Base-by-base conservation (phyloP, 2,329 filamentous ascomycete species). In the Sordariomycetes sp. region DNA sequence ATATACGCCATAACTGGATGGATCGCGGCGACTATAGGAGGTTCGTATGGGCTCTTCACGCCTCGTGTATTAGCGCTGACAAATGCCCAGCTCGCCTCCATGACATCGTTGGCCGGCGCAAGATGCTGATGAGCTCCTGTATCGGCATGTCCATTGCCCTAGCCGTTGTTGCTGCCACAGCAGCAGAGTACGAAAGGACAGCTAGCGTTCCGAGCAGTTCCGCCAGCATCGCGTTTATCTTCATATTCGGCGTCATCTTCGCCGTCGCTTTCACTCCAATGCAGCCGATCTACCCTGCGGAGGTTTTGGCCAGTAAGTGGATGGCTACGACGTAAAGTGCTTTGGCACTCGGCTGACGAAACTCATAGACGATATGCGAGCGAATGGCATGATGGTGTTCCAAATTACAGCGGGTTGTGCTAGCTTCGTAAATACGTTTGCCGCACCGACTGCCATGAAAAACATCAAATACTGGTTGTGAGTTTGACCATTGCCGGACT, bases 111-210 rank as follows among this genome's bases (percentile, higher is more conserved):
- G 59, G 59, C 5, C 58, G 59, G 19, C 55, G 58, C 1, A 57
- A 57, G 42, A 60, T 62, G 55, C 42, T 62, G n/a, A 51, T 62
- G 19, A 43, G 49, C 17, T 54, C 57, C n/a, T 57, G 54, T 3
- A 37, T 47, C 4, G 51, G 51, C 12, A 59, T 61, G 44, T 43
- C 49, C 3, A 39, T 61, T 4, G 58, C 51, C 24, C 48, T 61
- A 10, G 48, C 56, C 11, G 39, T 61, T 4, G 58, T 60, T 17
- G 57, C 58, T 3, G 53, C 51, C 2, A 53, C 55, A 2, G 54
- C 58, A 2, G 54, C 53, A 1, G 54, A 51, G 2, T 55, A 53
- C 35, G 47, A 51, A 8, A 41, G 50, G 19, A 52, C 51, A 21
- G 45, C 46, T 10, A 61, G 53, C 36, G 45, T 46, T 16, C 37